These are phyloP conservation scores for Monilinia polystroma DNA, from an alignment of 2,329 filamentous ascomycete species.

Conservation along the genomic window DNA sequence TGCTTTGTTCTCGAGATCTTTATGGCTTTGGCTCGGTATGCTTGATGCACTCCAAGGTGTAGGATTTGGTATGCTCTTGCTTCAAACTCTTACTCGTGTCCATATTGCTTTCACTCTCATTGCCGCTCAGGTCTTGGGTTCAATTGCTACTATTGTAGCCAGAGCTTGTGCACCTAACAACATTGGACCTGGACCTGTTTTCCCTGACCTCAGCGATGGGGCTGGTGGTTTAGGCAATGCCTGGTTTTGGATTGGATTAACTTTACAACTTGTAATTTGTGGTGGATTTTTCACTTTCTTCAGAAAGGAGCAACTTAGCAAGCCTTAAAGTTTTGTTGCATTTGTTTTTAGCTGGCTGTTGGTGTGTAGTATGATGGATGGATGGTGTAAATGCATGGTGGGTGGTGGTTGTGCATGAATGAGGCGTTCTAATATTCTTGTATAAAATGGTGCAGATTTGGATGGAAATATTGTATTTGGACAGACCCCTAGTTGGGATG, in stretches of 20 bases:
- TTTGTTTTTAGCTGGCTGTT: slow-evolving; percentile 12
- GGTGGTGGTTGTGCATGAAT: slow-evolving; percentile 7
- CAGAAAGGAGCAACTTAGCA: slow-evolving; percentile 57
- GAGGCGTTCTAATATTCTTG: slow-evolving; percentile 17
- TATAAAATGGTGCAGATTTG: slow-evolving; percentile 19
- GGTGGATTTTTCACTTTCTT: slow-evolving; percentile 57
- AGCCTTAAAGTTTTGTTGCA: slow-evolving; percentile 43
- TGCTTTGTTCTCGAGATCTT: slow-evolving; percentile 54
- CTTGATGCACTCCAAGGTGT: slow-evolving; percentile 64
- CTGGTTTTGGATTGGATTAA: slow-evolving; percentile 51
- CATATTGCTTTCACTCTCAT: slow-evolving; percentile 64
- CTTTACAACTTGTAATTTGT: slow-evolving; percentile 58
- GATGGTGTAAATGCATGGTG: slow-evolving; percentile 15
- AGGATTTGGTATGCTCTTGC: slow-evolving; percentile 65
- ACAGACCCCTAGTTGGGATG: slow-evolving; percentile 17
- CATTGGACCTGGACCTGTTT: slow-evolving; percentile 60
- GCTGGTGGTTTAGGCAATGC: slow-evolving; percentile 12
- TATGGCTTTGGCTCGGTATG: slow-evolving; percentile 68
- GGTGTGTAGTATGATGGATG: neutral
- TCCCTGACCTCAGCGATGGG: slow-evolving; percentile 47
- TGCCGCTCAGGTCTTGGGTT: slow-evolving; percentile 61
- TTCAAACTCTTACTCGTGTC: slow-evolving; percentile 63
- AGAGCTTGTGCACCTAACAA: slow-evolving; percentile 60
- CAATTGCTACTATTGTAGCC: slow-evolving; percentile 60
- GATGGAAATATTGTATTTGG: slow-evolving; percentile 19